phyloP scores from a whole-genome alignment of 129 eudicot species.

The Flaveria brownii region DNA sequence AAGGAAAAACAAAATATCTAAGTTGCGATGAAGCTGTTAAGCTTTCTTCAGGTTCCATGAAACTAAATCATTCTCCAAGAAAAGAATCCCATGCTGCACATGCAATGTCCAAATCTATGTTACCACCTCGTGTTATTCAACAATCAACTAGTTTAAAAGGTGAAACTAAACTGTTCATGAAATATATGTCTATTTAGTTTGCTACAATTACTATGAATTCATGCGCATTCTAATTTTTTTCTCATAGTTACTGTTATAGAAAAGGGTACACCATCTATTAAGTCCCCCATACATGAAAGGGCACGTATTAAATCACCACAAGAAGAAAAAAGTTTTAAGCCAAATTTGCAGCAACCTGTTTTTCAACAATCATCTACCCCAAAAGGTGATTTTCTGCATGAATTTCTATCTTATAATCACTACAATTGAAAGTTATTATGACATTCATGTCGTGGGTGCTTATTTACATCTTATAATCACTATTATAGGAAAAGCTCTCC shows the following conservation, averaged over 20 bases:
- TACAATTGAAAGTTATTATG: background rate
- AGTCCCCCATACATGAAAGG: slow-evolving; percentile 14
- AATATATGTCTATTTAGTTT: background rate
- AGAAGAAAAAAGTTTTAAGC: slow-evolving; percentile 2
- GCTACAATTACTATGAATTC: background rate
- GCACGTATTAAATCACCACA: slow-evolving; percentile 8
- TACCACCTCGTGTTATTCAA: slow-evolving; percentile 3
- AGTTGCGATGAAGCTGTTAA: slow-evolving; percentile 50
- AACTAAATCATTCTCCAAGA: background rate
- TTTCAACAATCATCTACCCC: slow-evolving; percentile 11
- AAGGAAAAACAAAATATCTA: slow-evolving; percentile 50
- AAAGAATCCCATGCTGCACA: background rate
- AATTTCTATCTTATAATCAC: background rate
- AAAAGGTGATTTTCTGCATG: slow-evolving; percentile 27
- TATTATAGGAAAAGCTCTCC: background rate
- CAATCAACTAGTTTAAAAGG: slow-evolving; percentile 1
- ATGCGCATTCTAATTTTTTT: background rate
- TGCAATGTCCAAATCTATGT: slow-evolving; percentile 14
- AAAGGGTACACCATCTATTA: background rate
- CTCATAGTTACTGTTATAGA: background rate
- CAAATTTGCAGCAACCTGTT: slow-evolving; percentile 17
- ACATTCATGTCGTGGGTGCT: background rate
- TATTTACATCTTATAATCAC: background rate
- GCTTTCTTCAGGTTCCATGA: slow-evolving; percentile 40
- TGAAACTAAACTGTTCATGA: background rate